Evolutionary conservation across 805 yeast species (phyloP).

Genomic region (Candida nitratophila): DNA sequence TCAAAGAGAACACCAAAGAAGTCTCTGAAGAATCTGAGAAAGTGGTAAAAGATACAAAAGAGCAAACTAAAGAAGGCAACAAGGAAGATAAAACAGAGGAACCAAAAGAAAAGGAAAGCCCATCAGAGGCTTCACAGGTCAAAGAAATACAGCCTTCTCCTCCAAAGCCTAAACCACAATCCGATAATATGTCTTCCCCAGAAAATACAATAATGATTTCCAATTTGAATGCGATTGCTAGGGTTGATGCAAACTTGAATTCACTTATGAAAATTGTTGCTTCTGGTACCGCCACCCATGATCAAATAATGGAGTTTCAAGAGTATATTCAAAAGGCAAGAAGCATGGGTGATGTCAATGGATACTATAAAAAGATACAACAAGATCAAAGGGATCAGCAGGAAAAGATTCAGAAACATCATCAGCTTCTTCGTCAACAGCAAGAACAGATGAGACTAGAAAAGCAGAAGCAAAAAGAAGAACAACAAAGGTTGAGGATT

Average conservation of each 20-base stretch:
- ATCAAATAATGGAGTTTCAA: conserved; percentile 73
- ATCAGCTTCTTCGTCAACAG: neutral
- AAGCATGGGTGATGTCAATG: conserved; percentile 49
- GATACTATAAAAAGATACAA: conserved; percentile 15
- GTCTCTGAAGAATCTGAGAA: too few relatives aligned
- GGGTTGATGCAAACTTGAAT: conserved; percentile 59
- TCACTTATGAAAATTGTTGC: conserved; percentile 82
- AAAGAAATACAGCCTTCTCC: neutral
- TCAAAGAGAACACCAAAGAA: neutral
- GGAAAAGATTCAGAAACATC: conserved; percentile 1
- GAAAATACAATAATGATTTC: conserved; percentile 79
- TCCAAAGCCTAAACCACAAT: conserved; percentile 11
- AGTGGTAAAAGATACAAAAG: neutral
- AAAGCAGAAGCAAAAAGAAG: conserved; percentile 11
- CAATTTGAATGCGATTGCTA: conserved; percentile 77
- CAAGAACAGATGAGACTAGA: conserved; percentile 4
- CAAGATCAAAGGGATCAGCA: conserved; percentile 1
- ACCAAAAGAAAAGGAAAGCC: neutral
- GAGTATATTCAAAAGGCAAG: conserved; percentile 73
- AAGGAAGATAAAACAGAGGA: neutral
- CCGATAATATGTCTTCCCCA: conserved; percentile 33
- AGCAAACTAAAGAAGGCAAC: neutral
- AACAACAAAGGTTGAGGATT: conserved; percentile 5
- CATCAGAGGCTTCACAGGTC: neutral
- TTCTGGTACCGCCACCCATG: conserved; percentile 64